Percentiles rank a stretch among this genome's conserved stretches.
phyloP scores from a whole-genome alignment of 1,284 basidiomycete species.

The Rhodofomes roseus region DNA sequence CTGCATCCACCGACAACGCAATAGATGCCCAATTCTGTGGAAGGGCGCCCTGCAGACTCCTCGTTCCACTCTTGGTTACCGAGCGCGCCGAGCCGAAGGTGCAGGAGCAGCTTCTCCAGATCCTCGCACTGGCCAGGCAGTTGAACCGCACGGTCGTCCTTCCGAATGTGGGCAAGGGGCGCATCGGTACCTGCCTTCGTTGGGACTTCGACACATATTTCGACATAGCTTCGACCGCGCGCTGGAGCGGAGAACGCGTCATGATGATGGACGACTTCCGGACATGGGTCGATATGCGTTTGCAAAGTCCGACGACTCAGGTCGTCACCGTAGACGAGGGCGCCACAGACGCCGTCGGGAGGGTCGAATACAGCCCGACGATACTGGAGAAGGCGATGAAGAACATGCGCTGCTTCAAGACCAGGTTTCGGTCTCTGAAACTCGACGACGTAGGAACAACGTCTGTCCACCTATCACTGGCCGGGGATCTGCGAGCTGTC shows the following conservation, averaged over 20 bases:
- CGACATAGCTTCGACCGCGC: conserved; percentile 29
- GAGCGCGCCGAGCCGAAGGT: conserved; percentile 47
- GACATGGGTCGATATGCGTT: conserved; percentile 31
- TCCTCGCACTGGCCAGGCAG: conserved; percentile 36
- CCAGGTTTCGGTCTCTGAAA: conserved; percentile 15
- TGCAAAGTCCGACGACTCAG: conserved; percentile 22
- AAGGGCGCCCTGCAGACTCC: conserved; percentile 34
- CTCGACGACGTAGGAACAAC: neutral
- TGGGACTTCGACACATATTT: conserved; percentile 45
- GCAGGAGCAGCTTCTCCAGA: conserved; percentile 42
- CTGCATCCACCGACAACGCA: conserved; percentile 9
- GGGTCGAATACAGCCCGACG: conserved; percentile 10
- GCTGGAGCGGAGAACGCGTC: conserved; percentile 10
- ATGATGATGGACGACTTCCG: conserved; percentile 34
- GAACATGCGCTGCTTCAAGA: conserved; percentile 16
- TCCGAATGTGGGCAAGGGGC: conserved; percentile 47
- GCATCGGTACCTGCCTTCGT: conserved; percentile 42
- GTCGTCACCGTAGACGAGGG: conserved; percentile 19
- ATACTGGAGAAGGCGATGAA: conserved; percentile 9
- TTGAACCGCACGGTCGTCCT: conserved; percentile 49
- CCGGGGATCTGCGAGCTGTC: neutral
- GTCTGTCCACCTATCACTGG: neutral
- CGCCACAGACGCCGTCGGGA: neutral
- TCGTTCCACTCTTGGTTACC: conserved; percentile 42
- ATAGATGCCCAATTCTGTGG: conserved; percentile 23